A percentile compares a stretch with the other conserved stretches of the same genome.
These are phyloP conservation scores for Candida ascalaphidarum DNA, from an alignment of 805 yeast genomes.

Conservation along the genomic window DNA sequence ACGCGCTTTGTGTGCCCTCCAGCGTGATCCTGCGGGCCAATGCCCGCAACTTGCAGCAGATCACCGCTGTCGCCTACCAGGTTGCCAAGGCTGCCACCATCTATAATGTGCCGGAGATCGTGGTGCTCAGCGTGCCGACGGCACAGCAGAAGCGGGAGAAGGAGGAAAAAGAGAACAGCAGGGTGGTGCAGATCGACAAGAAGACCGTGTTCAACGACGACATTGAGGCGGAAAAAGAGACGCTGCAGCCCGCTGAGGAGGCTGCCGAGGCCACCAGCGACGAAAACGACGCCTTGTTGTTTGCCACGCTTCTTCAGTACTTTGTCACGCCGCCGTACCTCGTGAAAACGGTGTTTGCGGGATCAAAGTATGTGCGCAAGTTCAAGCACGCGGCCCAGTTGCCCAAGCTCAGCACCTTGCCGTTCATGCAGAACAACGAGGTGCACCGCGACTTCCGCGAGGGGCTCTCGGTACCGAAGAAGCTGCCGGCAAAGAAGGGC, in stretches of 20 bases:
- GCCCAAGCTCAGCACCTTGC: conserved; percentile 67
- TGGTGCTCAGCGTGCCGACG: conserved; percentile 50
- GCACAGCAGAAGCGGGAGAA: conserved; percentile 8
- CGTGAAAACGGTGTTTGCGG: conserved; percentile 51
- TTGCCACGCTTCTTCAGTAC: conserved; percentile 67
- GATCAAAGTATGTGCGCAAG: conserved; percentile 30
- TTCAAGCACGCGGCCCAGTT: conserved; percentile 58
- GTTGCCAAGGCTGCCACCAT: conserved; percentile 67
- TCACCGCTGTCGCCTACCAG: conserved; percentile 67
- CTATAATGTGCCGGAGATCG: conserved; percentile 66
- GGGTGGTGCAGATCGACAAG: conserved; percentile 12
- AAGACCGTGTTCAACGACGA: conserved; percentile 26
- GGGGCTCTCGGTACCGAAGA: conserved; percentile 48
- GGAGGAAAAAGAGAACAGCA: conserved; percentile 12
- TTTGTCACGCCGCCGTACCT: conserved; percentile 83
- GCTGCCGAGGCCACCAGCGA: conserved; percentile 4
- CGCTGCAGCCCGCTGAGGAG: conserved; percentile 9
- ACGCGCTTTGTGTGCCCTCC: conserved; percentile 69
- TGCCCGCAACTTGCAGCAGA: conserved; percentile 63
- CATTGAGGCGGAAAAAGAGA: conserved; percentile 6
- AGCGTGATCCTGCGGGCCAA: conserved; percentile 44
- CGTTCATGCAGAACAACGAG: conserved; percentile 53
- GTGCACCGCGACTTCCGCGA: conserved; percentile 40
- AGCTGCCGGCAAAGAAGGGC: conserved; percentile 31
- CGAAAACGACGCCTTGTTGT: conserved; percentile 36